phyloP scores from a whole-genome alignment of 306 rosid genomes.

The Arachis stenosperma region DNA sequence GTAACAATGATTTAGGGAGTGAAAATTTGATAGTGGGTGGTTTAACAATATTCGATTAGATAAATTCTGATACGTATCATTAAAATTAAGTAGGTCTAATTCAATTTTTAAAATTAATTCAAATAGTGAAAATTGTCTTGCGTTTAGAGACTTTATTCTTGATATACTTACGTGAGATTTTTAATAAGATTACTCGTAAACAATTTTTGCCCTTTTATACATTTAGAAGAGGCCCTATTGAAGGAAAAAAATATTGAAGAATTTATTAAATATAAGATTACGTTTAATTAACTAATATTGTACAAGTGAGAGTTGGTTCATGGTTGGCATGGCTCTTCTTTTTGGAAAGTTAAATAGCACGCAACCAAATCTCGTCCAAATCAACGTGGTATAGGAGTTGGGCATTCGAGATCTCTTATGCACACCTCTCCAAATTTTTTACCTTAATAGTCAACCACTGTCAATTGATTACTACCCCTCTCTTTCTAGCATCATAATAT shows the following conservation, averaged over 20 bases:
- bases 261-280: constrained; percentile 17
- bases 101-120: no score
- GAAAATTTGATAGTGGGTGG: no score
- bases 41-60: no score
- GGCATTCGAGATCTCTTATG: constrained; percentile 68
- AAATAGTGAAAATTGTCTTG: no score
- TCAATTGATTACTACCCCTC: constrained; percentile 34
- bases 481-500: no score
- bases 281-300: constrained; percentile 3
- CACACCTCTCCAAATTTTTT: constrained; percentile 48
- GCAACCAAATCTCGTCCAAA: constrained; percentile 69
- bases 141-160: no score
- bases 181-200: constrained; percentile 36
- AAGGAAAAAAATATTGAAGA: not conserved
- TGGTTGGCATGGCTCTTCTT: constrained; percentile 76
- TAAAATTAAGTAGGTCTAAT: no score
- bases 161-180: no score
- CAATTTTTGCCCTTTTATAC: constrained; percentile 29
- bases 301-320: constrained; percentile 53
- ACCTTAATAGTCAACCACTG: constrained; percentile 40
- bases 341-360: constrained; percentile 64
- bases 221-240: constrained; percentile 21
- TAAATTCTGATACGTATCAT: no score
- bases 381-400: constrained; percentile 62
- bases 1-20: no score